Evolutionary conservation across 108 stramenopile species (phyloP), one percentile per base, ranked within the genome.

Genomic region (Skeletonema marinoi): DNA sequence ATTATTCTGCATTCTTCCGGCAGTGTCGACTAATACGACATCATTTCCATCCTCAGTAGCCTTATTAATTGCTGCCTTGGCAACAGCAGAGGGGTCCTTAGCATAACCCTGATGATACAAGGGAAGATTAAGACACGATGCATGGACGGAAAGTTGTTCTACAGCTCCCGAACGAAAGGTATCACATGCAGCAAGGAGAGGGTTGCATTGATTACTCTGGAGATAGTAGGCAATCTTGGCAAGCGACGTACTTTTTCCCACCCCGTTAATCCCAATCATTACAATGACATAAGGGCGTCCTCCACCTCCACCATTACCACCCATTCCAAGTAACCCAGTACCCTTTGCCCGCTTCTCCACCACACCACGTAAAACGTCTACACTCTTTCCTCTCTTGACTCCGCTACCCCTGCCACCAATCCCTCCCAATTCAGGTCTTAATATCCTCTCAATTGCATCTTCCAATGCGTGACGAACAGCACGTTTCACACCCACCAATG

Each of bases 1-100:
- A 83, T 99, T 99, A 78, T 98, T 98, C 89, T 98, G 98, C 94
- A 97, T 97, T 16, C 98, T 80, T 32, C 98, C 98, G 16, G 98
- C 97, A 3, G 98, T 99, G 88, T 99, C 98, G 2, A 99, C 88
- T 68, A 98, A 69, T 8, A 99, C 97, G 1, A 96, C 96, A 79
- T 98, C 98, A 77, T 96, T 82, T 12, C 89, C 87, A 58, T 85
- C 74, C 58, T 94, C 78, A 12, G 70, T 66, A 8, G 96, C 98
- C 62, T 99, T 95, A 42, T 82, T 83, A 70, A 98, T 90, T 51
- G 96, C 96, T 10, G 90, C 94, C 70, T 78, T 85, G 29, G 97
- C 98, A 44, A 99, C 98, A 32, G 84, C 62, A 10, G 95, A 89
- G 14, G 98, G 96, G 75, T 99, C 98, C 71, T 96, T 97, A 51